Percentiles rank a stretch among this genome's conserved stretches.
Evolutionary conservation across 768 basidiomycete genomes (phyloP).

Genomic region (Macrocybe gigantea): DNA sequence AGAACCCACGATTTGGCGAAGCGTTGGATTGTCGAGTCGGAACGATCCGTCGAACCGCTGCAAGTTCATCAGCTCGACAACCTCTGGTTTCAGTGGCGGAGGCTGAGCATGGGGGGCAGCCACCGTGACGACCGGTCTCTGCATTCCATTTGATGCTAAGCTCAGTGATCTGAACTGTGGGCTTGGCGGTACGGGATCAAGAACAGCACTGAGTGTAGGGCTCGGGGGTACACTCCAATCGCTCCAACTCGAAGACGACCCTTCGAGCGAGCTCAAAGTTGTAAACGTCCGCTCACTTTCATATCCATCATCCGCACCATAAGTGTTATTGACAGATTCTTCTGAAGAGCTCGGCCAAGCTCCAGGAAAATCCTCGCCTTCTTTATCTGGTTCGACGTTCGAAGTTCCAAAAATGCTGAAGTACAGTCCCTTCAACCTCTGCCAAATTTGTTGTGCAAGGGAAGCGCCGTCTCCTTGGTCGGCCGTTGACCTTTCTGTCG

Average conservation of each 20-base stretch:
- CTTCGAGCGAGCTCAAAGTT: constrained; percentile 42
- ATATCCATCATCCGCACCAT: constrained; percentile 16
- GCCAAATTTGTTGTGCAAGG: not conserved
- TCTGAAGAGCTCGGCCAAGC: constrained; percentile 13
- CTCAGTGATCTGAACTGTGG: constrained; percentile 18
- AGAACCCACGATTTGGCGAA: constrained; percentile 31
- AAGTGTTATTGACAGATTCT: not conserved
- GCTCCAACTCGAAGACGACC: constrained; percentile 25
- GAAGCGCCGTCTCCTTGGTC: too few relatives aligned
- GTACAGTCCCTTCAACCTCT: not conserved
- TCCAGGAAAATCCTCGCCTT: constrained; percentile 10
- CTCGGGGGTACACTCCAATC: constrained; percentile 25
- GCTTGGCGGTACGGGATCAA: constrained; percentile 20
- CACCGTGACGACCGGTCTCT: not conserved
- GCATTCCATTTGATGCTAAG: constrained; percentile 6
- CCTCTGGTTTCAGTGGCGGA: constrained; percentile 15
- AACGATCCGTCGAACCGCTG: constrained; percentile 48
- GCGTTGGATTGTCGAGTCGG: constrained; percentile 14
- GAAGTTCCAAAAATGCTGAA: not conserved
- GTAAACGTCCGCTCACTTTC: constrained; percentile 31
- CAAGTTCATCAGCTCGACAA: constrained; percentile 29
- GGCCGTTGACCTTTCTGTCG: too few relatives aligned
- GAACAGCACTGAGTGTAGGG: constrained; percentile 14
- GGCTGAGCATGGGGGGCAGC: constrained; percentile 5
- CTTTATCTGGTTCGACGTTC: not conserved